Evolutionary conservation across 2,329 filamentous ascomycete species (phyloP).

Genomic region (Polytolypa hystricis): DNA sequence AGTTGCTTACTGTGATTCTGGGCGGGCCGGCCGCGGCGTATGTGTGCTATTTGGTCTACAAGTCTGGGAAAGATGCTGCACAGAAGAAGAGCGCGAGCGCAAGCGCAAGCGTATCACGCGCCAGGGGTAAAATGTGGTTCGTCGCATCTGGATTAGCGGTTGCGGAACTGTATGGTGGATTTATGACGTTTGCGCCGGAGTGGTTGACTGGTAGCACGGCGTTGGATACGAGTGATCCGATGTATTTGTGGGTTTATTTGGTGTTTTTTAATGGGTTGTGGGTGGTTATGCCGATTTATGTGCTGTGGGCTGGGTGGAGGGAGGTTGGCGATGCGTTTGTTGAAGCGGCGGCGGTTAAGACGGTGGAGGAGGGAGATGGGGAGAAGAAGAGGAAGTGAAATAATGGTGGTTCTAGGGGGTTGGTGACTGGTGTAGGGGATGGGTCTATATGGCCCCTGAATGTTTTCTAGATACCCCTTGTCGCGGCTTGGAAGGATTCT

Average conservation of each 20-base stretch:
- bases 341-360: slow-evolving; percentile 14
- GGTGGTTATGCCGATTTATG: slow-evolving; percentile 50
- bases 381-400: slow-evolving; percentile 6
- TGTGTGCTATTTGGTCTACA: slow-evolving; percentile 43
- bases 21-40: slow-evolving; percentile 48
- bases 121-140: slow-evolving; percentile 38
- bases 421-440: too few species aligned
- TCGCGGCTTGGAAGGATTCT: too few species aligned
- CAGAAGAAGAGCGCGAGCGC: slow-evolving; percentile 11
- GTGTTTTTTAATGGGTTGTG: slow-evolving; percentile 55
- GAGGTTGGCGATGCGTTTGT: slow-evolving; percentile 32
- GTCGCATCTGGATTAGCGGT: slow-evolving; percentile 49
- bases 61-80: slow-evolving; percentile 8
- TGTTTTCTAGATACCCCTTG: too few species aligned
- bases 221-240: slow-evolving; percentile 47
- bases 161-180: slow-evolving; percentile 52
- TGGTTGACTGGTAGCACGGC: slow-evolving; percentile 50
- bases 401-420: too few species aligned
- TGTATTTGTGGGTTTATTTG: slow-evolving; percentile 54
- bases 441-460: too few species aligned
- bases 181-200: slow-evolving; percentile 56
- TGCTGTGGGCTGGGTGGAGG: slow-evolving; percentile 41
- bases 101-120: slow-evolving; percentile 23
- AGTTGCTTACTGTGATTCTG: slow-evolving; percentile 50
- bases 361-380: slow-evolving; percentile 2